phyloP scores from a whole-genome alignment of 2,329 filamentous ascomycete genomes.

The Colletotrichum gigasporum region DNA sequence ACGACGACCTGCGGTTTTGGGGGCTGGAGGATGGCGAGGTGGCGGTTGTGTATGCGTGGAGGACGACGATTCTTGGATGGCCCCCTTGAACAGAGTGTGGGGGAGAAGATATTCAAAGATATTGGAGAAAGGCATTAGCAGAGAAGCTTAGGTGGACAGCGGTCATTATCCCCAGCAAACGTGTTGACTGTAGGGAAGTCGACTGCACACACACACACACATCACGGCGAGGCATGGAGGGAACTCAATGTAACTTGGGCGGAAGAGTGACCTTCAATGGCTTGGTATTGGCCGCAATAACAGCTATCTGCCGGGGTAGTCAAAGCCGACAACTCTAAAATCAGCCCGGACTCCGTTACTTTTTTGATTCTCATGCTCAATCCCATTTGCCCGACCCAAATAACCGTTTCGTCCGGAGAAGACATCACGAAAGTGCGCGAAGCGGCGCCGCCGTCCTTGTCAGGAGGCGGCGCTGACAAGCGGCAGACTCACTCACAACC shows the following conservation, averaged over 20 bases:
- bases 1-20: too few relatives aligned
- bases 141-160: too few relatives aligned
- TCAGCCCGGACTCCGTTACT: conserved; percentile 35
- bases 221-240: background rate
- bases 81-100: too few relatives aligned
- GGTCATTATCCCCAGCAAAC: too few relatives aligned
- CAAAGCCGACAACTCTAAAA: conserved; percentile 34
- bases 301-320: conserved; percentile 34
- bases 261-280: conserved; percentile 34
- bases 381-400: conserved; percentile 32
- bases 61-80: too few relatives aligned
- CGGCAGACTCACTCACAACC: conserved; percentile 22
- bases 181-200: too few relatives aligned
- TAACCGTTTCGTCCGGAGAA: conserved; percentile 26
- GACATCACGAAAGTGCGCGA: conserved; percentile 27
- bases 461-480: background rate
- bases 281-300: conserved; percentile 34
- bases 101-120: too few relatives aligned
- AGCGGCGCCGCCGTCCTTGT: background rate
- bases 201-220: background rate
- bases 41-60: too few relatives aligned
- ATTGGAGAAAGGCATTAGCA: too few relatives aligned
- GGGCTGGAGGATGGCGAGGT: too few relatives aligned
- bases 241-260: conserved; percentile 25
- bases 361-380: conserved; percentile 33